Base-by-base conservation (phyloP, 805 yeast species). In the Cyberlindnera xishuangbannaensis region DNA sequence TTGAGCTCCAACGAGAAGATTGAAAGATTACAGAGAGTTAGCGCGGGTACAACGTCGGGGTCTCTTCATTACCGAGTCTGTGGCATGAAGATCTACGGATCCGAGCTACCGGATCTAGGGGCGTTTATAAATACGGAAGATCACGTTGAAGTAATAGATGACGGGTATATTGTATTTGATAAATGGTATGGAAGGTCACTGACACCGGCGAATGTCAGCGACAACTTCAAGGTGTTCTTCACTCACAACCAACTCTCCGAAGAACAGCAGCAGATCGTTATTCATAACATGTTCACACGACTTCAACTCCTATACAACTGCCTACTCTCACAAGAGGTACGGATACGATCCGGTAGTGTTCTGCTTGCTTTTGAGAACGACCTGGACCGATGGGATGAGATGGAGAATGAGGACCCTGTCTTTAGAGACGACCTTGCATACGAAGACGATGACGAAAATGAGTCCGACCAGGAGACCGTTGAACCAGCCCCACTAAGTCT, bases 21-120 rank as follows among this genome's bases (percentile, higher is more conserved):
- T 12, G 58, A 58, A 31, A 56, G 97, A 26, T 59, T 90, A 49
- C 61, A 58, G 18, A 58, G 65, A 17, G 96, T 92, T 0, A 71
- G 92, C 28, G 51, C 59, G 2, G 37, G 61, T 0, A 90, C 97
- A 1, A 90, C 97, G 0, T 80, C 92, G 28, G 95, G 96, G 0
- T 62, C 78, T 4, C 62, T 84, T 10, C 70, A 76, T 13, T 77
- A 81, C 43, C 64, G 98, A 39, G 74, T 90, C 4, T 88, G 97
- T 48, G 98, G 98, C 0, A 83, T 90, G 90, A 78, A 78, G 40
- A 56, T 80, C 5, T 66, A 55, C 43, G 38, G 46, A 18, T 47
- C 46, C 21, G 13, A 31, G 1, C 0, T 40, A 1, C 53, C 56
- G 8, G 34, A 38, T n/a, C 15, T 48, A 6, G 15, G 28, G 2